These are phyloP conservation scores for Cytospora schulzeri DNA, from an alignment of 2,329 filamentous ascomycete genomes.

Conservation along the genomic window DNA sequence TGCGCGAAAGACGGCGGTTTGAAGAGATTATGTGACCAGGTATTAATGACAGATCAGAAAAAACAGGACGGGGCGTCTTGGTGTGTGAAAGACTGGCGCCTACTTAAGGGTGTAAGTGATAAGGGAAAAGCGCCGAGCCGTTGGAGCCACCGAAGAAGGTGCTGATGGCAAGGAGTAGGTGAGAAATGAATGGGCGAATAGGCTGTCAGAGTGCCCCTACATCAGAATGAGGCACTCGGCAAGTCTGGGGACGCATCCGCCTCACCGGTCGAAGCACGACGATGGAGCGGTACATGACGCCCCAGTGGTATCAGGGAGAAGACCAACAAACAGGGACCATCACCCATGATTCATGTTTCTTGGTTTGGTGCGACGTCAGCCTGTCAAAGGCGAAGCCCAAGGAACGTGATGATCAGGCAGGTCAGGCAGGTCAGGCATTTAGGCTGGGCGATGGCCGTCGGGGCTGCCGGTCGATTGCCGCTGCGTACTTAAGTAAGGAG, in stretches of 20 bases:
- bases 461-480: constrained; percentile 1
- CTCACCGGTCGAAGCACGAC: constrained; percentile 20
- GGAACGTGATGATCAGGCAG: constrained; percentile 18
- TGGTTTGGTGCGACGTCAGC: constrained; percentile 8
- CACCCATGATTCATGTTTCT: neutral
- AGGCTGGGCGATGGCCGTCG: neutral
- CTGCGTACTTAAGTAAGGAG: neutral
- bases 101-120: constrained; percentile 7
- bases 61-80: neutral
- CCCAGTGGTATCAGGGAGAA: neutral
- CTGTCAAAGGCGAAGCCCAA: constrained; percentile 16
- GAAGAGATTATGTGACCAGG: neutral
- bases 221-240: neutral
- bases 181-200: constrained; percentile 7
- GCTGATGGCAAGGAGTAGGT: constrained; percentile 3
- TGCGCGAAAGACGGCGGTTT: neutral
- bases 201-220: neutral
- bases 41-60: constrained; percentile 25
- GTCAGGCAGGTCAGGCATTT: neutral
- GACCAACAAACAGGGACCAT: neutral
- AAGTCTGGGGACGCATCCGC: constrained; percentile 3
- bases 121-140: constrained; percentile 9
- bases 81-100: neutral
- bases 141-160: constrained; percentile 7
- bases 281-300: neutral